Evolutionary conservation across 2,329 filamentous ascomycete genomes (phyloP).

Genomic region (Lachnellula willkommii): DNA sequence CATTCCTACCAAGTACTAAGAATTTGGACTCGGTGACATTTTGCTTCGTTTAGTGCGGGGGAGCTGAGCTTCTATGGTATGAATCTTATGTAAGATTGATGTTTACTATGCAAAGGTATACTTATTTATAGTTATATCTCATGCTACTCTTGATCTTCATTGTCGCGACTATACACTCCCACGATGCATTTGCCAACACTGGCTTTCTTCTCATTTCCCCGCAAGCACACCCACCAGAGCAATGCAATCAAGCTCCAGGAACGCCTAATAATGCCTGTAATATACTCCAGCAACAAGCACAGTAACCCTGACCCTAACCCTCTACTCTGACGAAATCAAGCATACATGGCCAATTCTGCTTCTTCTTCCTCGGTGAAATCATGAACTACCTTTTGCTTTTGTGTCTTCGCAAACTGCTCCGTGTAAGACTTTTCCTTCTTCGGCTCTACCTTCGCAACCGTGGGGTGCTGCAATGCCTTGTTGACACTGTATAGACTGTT

Average conservation of each 20-base stretch:
- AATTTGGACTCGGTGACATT: too few relatives aligned
- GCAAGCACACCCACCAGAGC: neutral
- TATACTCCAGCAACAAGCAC: neutral
- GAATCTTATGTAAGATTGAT: too few relatives aligned
- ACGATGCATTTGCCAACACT: neutral
- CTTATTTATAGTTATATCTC: neutral
- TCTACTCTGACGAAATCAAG: conserved; percentile 26
- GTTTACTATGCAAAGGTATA: neutral
- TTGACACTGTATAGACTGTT: conserved; percentile 72
- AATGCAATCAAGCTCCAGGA: neutral
- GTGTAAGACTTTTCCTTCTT: conserved; percentile 16
- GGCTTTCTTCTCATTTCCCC: neutral
- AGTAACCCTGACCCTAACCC: neutral
- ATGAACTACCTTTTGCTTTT: conserved; percentile 2
- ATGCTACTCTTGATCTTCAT: neutral
- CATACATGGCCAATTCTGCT: conserved; percentile 42
- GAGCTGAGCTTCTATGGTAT: too few relatives aligned
- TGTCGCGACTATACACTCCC: neutral
- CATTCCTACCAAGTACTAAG: too few relatives aligned
- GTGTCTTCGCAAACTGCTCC: conserved; percentile 18
- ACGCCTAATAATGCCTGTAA: conserved; percentile 7
- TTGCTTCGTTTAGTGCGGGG: too few relatives aligned
- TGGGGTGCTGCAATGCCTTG: conserved; percentile 35
- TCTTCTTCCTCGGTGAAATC: conserved; percentile 46
- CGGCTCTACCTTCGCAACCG: conserved; percentile 17